Percentiles rank a stretch among this genome's conserved stretches.
Evolutionary conservation across 148 eudicot genomes (phyloP).

Genomic region (Spergularia marina): DNA sequence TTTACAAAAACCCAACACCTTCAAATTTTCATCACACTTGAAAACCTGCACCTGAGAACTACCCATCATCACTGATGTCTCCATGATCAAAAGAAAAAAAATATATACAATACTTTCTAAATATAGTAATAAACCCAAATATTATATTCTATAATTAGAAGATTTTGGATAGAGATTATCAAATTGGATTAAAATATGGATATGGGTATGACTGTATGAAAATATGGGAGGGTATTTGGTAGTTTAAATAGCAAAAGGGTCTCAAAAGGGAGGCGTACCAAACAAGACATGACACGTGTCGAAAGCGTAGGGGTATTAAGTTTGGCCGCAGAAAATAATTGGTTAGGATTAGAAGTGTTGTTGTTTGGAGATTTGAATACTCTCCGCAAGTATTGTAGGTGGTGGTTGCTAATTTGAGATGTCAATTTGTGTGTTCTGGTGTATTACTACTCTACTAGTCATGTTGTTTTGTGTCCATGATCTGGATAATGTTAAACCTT

Average conservation of each 20-base stretch:
- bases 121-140: neutral
- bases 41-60: conserved; percentile 9
- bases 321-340: neutral
- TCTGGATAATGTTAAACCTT: too few relatives aligned
- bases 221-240: neutral
- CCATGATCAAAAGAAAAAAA: conserved; percentile 7
- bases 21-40: neutral
- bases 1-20: conserved; percentile 13
- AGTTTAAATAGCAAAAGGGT: neutral
- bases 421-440: too few relatives aligned
- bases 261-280: neutral
- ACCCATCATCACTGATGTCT: conserved; percentile 25
- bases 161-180: too few relatives aligned
- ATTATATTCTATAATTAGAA: neutral
- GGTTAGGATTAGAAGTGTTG: neutral
- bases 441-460: too few relatives aligned
- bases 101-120: neutral
- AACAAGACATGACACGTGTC: neutral
- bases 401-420: neutral
- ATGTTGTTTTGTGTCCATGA: too few relatives aligned
- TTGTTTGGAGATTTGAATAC: neutral
- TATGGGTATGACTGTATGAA: neutral
- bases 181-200: too few relatives aligned
- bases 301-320: neutral
- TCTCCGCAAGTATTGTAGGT: conserved; percentile 1